A percentile compares a stretch with the other conserved stretches of the same genome.
These are phyloP conservation scores for Narthecium ossifragum DNA, from an alignment of 106 monocot genomes.

Conservation along the genomic window DNA sequence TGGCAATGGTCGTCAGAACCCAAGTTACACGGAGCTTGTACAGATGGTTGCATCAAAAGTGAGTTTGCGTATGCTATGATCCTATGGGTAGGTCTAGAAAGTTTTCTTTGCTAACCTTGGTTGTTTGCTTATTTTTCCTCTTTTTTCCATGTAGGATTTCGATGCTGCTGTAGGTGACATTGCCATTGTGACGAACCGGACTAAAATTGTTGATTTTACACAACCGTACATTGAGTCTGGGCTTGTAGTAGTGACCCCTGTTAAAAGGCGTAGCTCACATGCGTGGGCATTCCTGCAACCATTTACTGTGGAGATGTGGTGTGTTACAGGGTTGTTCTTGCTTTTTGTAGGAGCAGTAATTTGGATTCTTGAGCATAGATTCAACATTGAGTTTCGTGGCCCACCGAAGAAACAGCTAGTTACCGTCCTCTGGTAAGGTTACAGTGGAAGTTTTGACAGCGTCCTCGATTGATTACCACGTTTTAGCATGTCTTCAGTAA, in stretches of 20 bases:
- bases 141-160: conserved; percentile 17
- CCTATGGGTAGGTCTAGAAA: no score
- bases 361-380: conserved; percentile 43
- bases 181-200: conserved; percentile 30
- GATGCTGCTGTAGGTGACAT: conserved; percentile 37
- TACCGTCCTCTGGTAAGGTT: conserved; percentile 29
- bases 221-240: conserved; percentile 35
- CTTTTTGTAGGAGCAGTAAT: conserved; percentile 23
- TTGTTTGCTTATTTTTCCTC: no score
- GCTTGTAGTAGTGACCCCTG: conserved; percentile 18
- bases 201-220: conserved; percentile 31
- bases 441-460: no score
- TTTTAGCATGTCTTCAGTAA: no score
- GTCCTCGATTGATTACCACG: no score
- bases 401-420: conserved; percentile 24
- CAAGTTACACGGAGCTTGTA: conserved; percentile 9
- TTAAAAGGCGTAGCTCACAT: conserved; percentile 12
- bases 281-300: conserved; percentile 31
- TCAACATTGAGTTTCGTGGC: conserved; percentile 33
- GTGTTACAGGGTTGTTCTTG: conserved; percentile 26
- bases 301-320: conserved; percentile 31
- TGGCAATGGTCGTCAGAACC: conserved; percentile 9
- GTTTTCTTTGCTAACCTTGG: no score
- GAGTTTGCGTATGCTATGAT: conserved; percentile 4
- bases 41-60: not conserved